Evolutionary conservation across 2,329 filamentous ascomycete species (phyloP).

Genomic region (Fusarium lyarnte): DNA sequence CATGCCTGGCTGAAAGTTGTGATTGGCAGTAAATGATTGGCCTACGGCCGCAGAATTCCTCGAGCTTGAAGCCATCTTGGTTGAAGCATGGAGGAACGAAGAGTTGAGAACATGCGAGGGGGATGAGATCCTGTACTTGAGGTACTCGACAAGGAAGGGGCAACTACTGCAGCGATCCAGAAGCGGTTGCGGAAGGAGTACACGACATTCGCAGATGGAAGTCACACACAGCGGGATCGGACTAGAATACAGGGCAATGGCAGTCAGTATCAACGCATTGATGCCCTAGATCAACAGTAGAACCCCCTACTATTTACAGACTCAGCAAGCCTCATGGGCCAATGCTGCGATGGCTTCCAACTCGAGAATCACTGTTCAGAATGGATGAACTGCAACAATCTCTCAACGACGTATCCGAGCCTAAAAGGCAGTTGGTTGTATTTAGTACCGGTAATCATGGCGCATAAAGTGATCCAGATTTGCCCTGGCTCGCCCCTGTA

Average conservation of each 20-base stretch:
- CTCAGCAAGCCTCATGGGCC: too few relatives aligned
- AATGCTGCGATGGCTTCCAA: too few relatives aligned
- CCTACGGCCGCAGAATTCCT: background rate
- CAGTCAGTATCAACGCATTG: too few relatives aligned
- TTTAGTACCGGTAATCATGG: background rate
- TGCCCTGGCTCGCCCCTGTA: background rate
- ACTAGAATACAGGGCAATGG: too few relatives aligned
- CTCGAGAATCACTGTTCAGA: too few relatives aligned
- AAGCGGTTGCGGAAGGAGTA: background rate
- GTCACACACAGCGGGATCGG: background rate
- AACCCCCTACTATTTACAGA: too few relatives aligned
- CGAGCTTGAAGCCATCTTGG: background rate
- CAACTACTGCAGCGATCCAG: background rate
- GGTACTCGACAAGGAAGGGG: background rate
- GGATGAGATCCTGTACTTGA: background rate
- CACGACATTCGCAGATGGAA: background rate
- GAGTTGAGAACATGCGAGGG: background rate
- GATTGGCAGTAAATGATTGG: background rate
- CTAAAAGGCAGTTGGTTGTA: background rate
- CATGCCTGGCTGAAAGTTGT: background rate
- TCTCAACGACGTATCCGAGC: too few relatives aligned
- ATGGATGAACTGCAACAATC: too few relatives aligned
- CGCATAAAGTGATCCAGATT: background rate
- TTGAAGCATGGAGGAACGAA: background rate
- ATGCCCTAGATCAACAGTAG: too few relatives aligned